Evolutionary conservation across 2,329 filamentous ascomycete species (phyloP).

Genomic region (Mycocentrospora acerina): DNA sequence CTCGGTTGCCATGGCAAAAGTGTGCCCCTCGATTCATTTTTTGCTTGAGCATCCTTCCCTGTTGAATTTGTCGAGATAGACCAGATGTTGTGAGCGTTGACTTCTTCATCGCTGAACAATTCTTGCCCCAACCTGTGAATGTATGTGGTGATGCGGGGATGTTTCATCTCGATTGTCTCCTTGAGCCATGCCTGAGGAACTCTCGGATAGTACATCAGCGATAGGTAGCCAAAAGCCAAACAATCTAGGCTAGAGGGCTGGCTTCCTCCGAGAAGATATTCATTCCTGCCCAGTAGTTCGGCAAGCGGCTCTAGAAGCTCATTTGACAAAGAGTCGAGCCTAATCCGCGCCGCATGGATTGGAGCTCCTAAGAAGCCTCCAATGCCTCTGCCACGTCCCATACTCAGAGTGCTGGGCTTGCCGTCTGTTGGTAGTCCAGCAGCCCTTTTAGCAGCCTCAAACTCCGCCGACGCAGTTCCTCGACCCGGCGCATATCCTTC

Average conservation of each 20-base stretch:
- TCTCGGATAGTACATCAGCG: slow-evolving; percentile 66
- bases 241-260: slow-evolving; percentile 72
- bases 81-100: slow-evolving; percentile 30
- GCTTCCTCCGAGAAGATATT: slow-evolving; percentile 56
- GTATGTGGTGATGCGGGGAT: slow-evolving; percentile 42
- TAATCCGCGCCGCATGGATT: slow-evolving; percentile 72
- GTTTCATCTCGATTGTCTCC: slow-evolving; percentile 56
- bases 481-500: slow-evolving; percentile 33
- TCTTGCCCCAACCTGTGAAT: slow-evolving; percentile 37
- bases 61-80: slow-evolving; percentile 18
- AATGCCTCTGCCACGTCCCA: slow-evolving; percentile 60
- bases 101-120: slow-evolving; percentile 25
- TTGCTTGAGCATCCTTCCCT: background rate
- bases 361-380: slow-evolving; percentile 64
- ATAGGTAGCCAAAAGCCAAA: slow-evolving; percentile 76
- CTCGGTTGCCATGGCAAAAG: slow-evolving; percentile 29
- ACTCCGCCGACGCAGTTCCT: slow-evolving; percentile 35
- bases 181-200: slow-evolving; percentile 65
- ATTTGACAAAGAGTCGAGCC: slow-evolving; percentile 70
- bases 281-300: slow-evolving; percentile 58
- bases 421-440: slow-evolving; percentile 40
- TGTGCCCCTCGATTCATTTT: background rate
- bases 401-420: slow-evolving; percentile 46
- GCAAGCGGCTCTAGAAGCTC: slow-evolving; percentile 70
- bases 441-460: slow-evolving; percentile 40